Evolutionary conservation across 2,329 filamentous ascomycete genomes (phyloP).

Genomic region (Cyphellophora europaea): DNA sequence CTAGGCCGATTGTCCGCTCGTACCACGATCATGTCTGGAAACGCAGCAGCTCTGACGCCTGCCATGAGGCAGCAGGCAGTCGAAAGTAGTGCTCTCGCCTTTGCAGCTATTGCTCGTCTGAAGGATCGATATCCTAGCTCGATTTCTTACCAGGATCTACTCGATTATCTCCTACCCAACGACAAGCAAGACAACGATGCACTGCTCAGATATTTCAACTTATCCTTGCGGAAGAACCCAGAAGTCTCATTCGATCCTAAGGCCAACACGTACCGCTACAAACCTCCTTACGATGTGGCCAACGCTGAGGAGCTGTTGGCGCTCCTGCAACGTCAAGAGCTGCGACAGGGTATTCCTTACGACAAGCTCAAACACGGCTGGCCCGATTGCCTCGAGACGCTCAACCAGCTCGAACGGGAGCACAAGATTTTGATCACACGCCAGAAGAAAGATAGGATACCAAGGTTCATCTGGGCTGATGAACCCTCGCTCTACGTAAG

Average conservation of each 20-base stretch:
- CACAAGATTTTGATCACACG: conserved; percentile 77
- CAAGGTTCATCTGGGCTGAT: conserved; percentile 81
- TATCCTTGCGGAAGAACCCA: conserved; percentile 30
- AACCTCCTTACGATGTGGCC: conserved; percentile 74
- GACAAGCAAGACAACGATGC: conserved; percentile 10
- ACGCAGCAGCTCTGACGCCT: too few relatives aligned
- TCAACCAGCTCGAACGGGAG: conserved; percentile 67
- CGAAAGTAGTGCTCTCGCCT: too few relatives aligned
- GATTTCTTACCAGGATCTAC: conserved; percentile 55
- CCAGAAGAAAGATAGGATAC: conserved; percentile 84
- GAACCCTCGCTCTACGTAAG: conserved; percentile 65
- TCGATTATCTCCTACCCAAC: conserved; percentile 11
- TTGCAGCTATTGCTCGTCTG: conserved; percentile 77
- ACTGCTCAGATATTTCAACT: conserved; percentile 9
- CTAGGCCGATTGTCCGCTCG: too few relatives aligned
- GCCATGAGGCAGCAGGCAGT: too few relatives aligned
- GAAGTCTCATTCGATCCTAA: conserved; percentile 50
- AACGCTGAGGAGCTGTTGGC: conserved; percentile 67
- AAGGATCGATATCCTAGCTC: conserved; percentile 68
- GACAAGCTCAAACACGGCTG: conserved; percentile 95
- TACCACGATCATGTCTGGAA: too few relatives aligned
- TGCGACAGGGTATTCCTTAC: conserved; percentile 70
- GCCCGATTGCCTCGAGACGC: conserved; percentile 69
- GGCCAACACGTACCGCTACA: conserved; percentile 68
- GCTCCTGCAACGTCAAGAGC: conserved; percentile 71